Conservation (phyloP, 2,329 filamentous ascomycete genomes). For the Aureobasidium mangrovei region DNA sequence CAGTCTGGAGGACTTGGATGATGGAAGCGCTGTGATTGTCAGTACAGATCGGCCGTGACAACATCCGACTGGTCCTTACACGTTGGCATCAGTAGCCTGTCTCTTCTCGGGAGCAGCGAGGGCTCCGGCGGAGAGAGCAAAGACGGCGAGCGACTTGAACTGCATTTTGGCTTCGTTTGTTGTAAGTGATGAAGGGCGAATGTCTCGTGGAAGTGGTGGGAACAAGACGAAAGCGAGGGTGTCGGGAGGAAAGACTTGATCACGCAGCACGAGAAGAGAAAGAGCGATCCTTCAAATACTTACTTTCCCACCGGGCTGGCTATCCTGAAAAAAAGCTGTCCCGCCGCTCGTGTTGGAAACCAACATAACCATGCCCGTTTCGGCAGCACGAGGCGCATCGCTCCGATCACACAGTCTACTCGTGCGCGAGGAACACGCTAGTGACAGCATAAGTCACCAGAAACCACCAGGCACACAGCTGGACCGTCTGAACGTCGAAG, state of each 20-base stretch:
- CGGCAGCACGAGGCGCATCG: not conserved
- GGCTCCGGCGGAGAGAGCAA: constrained; percentile 21
- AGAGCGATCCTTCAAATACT: constrained; percentile 1
- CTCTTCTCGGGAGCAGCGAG: constrained; percentile 18
- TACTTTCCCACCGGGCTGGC: constrained; percentile 3
- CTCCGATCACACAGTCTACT: not conserved
- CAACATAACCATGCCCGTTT: not conserved
- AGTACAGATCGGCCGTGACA: not conserved
- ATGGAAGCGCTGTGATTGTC: constrained; percentile 28
- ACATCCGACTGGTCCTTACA: constrained; percentile 11
- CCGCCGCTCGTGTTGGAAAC: not conserved
- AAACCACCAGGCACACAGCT: not conserved
- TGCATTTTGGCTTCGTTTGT: constrained; percentile 20
- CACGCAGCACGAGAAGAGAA: constrained; percentile 1
- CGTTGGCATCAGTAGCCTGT: constrained; percentile 13
- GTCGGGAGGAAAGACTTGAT: not conserved
- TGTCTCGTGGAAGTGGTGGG: not conserved
- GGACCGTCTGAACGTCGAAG: not conserved
- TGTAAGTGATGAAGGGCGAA: not conserved
- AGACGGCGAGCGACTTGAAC: constrained; percentile 21
- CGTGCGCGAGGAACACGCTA: constrained; percentile 1
- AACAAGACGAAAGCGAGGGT: not conserved
- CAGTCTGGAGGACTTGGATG: constrained; percentile 36
- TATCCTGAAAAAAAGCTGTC: constrained; percentile 1
- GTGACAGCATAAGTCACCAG: not conserved